Evolutionary conservation across 2,329 filamentous ascomycete genomes (phyloP), one percentile per base, ranked within the genome.

Genomic region (Corinectria fuckeliana): DNA sequence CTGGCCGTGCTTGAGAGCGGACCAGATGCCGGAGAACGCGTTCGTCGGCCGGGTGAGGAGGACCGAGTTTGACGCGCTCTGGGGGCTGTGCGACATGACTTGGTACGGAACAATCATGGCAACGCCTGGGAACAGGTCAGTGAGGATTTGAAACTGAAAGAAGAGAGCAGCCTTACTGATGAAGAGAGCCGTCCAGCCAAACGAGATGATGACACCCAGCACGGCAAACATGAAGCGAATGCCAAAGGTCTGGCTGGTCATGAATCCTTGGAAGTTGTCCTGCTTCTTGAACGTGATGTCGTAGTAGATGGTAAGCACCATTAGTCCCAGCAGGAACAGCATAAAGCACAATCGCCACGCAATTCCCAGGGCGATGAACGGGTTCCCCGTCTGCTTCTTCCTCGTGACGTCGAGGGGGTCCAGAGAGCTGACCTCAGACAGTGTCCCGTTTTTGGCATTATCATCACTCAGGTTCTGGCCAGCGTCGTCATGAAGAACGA

Each of bases 71-170:
- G 69, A 67, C 8, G 76, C 71, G 1, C 68, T 59, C 75, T 75
- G 39, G 2, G 76, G 72, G 3, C 68, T 72, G 2, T 65, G 44
- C 2, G 70, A 65, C 63, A 83, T 77, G 39, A 78, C 71, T 20
- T 76, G 74, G 62, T 79, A 82, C 1, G 81, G 81, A 13, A 75
- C 75, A 34, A 81, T 73, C 50, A 77, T 77, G 8, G 80, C 77
- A 44, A 82, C 74, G 51, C 79, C 81, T 83, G 13, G 3, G 16
- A 9, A 16, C 2, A 5, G 52, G 65, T 59, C 11, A 34, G 41
- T 3, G 5, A 0, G 21, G 5, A n/a, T 8, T 26, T 14, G 5
- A 9, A 13, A 3, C 6, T n/a, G 2, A 1, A 2, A 5, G 1
- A 7, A 18, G 9, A 0, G 1, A 1, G 30, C n/a, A 5, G n/a